Percentiles rank a stretch among this genome's conserved stretches.
These are phyloP conservation scores for Amylocarpus encephaloides DNA, from an alignment of 2,329 filamentous ascomycete species.

Conservation along the genomic window DNA sequence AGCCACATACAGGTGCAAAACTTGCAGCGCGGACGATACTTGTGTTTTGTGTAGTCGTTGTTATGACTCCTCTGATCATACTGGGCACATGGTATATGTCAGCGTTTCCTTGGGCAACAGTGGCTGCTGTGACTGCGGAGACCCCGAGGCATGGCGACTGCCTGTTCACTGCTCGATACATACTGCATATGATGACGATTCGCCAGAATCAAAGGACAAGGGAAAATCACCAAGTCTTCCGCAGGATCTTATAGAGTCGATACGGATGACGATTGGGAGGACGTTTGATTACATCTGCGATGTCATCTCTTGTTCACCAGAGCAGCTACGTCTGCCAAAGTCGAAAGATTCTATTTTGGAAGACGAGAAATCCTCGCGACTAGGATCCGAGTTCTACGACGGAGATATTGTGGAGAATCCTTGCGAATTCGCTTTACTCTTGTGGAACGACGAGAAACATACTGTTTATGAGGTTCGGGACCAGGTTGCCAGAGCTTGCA, in stretches of 20 bases:
- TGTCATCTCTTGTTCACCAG: conserved; percentile 94
- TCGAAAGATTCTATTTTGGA: conserved; percentile 71
- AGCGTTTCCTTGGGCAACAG: conserved; percentile 84
- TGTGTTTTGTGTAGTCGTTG: conserved; percentile 91
- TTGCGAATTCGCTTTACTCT: conserved; percentile 73
- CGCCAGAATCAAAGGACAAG: conserved; percentile 50
- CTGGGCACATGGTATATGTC: conserved; percentile 86
- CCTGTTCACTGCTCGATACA: conserved; percentile 93
- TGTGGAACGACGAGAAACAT: conserved; percentile 99
- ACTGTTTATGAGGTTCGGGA: conserved; percentile 86
- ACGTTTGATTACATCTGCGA: conserved; percentile 94
- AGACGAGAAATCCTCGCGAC: conserved; percentile 74
- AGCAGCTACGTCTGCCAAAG: conserved; percentile 84
- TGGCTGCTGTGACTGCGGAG: conserved; percentile 95
- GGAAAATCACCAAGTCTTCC: conserved; percentile 58
- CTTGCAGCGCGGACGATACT: conserved; percentile 89
- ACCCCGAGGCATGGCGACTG: conserved; percentile 85
- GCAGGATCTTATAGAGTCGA: conserved; percentile 66
- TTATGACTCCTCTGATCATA: conserved; percentile 92
- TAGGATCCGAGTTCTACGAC: conserved; percentile 69
- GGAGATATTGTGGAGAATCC: conserved; percentile 56
- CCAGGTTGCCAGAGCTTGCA: conserved; percentile 85
- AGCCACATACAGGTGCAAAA: conserved; percentile 89
- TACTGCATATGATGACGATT: conserved; percentile 49
- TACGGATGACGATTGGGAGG: conserved; percentile 78